These are phyloP conservation scores for Wickerhamiella musiphila DNA, from an alignment of 805 yeast genomes.

Conservation along the genomic window DNA sequence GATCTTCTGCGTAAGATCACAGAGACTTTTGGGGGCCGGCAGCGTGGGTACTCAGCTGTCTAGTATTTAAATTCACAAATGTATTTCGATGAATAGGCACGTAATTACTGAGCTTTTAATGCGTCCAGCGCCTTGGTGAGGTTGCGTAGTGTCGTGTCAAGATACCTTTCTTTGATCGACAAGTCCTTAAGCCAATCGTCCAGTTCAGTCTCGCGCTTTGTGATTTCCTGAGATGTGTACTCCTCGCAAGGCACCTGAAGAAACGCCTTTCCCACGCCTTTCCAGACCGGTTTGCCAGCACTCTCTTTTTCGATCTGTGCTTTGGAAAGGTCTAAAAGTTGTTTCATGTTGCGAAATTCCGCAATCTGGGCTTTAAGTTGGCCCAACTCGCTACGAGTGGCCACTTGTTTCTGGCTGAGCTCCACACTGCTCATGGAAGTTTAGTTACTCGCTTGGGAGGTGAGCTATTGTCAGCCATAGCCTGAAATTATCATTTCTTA, in stretches of 20 bases:
- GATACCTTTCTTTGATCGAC: slow-evolving; percentile 50
- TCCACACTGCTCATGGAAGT: slow-evolving; percentile 24
- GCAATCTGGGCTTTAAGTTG: slow-evolving; percentile 36
- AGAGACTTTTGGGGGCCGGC: slow-evolving; percentile 44
- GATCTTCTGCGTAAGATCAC: slow-evolving; percentile 58
- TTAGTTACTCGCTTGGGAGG: no score
- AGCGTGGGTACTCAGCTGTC: slow-evolving; percentile 92
- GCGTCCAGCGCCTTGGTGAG: slow-evolving; percentile 47
- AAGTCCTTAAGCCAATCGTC: slow-evolving; percentile 44
- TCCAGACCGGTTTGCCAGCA: slow-evolving; percentile 47
- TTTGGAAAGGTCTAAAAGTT: slow-evolving; percentile 38
- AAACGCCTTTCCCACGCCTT: slow-evolving; percentile 64
- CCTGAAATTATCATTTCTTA: no score
- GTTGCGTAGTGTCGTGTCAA: slow-evolving; percentile 61
- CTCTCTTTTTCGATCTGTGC: slow-evolving; percentile 31
- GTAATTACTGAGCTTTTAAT: slow-evolving; percentile 8
- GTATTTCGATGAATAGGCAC: background rate
- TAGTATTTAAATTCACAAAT: slow-evolving; percentile 19
- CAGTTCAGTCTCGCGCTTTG: slow-evolving; percentile 34
- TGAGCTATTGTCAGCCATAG: no score
- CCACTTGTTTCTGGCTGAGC: slow-evolving; percentile 46
- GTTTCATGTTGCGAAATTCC: slow-evolving; percentile 31
- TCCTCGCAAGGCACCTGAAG: slow-evolving; percentile 25
- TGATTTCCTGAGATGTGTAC: slow-evolving; percentile 34
- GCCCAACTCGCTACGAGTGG: slow-evolving; percentile 41